Conservation (phyloP, 2,329 filamentous ascomycete species). For the Trichoderma harzianum region DNA sequence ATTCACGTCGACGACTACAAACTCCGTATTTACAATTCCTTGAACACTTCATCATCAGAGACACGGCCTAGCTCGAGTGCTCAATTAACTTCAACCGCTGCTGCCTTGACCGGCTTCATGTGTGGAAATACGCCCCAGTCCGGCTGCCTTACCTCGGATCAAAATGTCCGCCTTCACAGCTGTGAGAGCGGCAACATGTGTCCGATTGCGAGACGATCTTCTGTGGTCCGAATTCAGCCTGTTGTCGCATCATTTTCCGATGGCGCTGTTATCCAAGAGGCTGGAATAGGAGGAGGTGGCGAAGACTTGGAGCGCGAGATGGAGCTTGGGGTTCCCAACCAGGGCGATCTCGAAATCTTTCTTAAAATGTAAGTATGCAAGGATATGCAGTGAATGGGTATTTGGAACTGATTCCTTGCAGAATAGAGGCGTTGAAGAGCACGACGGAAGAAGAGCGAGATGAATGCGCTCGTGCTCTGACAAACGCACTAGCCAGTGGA, state of each 20-base stretch:
- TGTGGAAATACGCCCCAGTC: slow-evolving; percentile 67
- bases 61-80: slow-evolving; percentile 38
- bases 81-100: slow-evolving; percentile 55
- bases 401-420: slow-evolving; percentile 3
- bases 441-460: slow-evolving; percentile 11
- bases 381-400: not conserved
- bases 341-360: slow-evolving; percentile 52
- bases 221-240: slow-evolving; percentile 72
- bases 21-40: slow-evolving; percentile 64
- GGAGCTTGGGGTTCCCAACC: slow-evolving; percentile 59
- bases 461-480: slow-evolving; percentile 17
- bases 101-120: slow-evolving; percentile 68
- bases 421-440: slow-evolving; percentile 21
- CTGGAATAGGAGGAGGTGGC: slow-evolving; percentile 75
- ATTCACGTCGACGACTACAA: slow-evolving; percentile 86
- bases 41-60: slow-evolving; percentile 46
- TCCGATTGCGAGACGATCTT: slow-evolving; percentile 40
- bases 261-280: slow-evolving; percentile 65
- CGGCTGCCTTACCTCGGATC: slow-evolving; percentile 68
- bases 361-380: slow-evolving; percentile 34
- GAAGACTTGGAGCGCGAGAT: slow-evolving; percentile 68
- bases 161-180: slow-evolving; percentile 70
- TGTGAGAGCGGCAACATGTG: slow-evolving; percentile 74
- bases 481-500: slow-evolving; percentile 22
- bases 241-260: slow-evolving; percentile 63